Percentiles rank a stretch among this genome's conserved stretches.
phyloP scores from a whole-genome alignment of 2,329 filamentous ascomycete species.

The Cytospora mali region DNA sequence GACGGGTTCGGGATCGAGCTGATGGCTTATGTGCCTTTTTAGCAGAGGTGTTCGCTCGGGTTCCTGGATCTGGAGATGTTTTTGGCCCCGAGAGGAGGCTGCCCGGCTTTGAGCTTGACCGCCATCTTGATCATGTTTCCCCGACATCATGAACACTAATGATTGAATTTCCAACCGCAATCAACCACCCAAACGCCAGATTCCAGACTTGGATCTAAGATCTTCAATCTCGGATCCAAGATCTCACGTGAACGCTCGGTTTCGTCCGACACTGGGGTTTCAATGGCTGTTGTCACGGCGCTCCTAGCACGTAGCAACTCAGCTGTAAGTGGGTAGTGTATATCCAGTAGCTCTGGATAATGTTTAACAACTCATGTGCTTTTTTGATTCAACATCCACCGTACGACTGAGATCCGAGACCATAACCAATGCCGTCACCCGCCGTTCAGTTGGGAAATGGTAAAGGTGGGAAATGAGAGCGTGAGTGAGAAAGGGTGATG shows the following conservation, averaged over 20 bases:
- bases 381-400: no score
- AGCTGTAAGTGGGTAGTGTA: neutral
- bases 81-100: slow-evolving; percentile 16
- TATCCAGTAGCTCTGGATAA: neutral
- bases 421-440: neutral
- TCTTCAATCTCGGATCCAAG: neutral
- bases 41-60: slow-evolving; percentile 43
- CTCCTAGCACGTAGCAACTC: neutral
- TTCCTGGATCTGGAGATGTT: slow-evolving; percentile 25
- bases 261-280: slow-evolving; percentile 1
- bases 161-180: neutral
- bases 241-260: neutral
- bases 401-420: no score
- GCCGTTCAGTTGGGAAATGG: neutral
- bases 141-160: neutral
- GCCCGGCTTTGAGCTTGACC: neutral
- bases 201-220: neutral
- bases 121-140: slow-evolving; percentile 1
- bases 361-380: no score
- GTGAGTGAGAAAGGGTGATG: neutral
- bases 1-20: slow-evolving; percentile 44
- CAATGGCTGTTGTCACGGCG: neutral
- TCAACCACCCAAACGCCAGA: neutral
- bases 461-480: neutral
- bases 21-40: slow-evolving; percentile 41